phyloP scores from a whole-genome alignment of 306 rosid genomes.

The Dalbergia cultrata region DNA sequence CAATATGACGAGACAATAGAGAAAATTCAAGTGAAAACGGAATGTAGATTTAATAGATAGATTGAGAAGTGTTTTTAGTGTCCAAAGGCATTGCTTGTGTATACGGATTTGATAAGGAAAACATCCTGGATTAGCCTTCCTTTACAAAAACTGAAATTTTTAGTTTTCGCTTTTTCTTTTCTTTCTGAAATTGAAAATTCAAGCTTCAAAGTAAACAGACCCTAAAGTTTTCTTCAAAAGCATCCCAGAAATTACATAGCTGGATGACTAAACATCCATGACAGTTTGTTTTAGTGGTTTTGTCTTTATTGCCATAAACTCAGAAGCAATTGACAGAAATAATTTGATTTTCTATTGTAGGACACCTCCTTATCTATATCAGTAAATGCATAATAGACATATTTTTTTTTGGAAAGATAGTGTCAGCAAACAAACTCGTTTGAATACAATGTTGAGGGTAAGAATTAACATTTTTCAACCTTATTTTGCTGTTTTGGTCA shows the following conservation, averaged over 20 bases:
- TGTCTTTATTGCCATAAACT: not conserved
- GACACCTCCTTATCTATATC: not conserved
- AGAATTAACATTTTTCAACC: not conserved
- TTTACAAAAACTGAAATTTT: too few species aligned
- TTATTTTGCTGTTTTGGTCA: constrained; percentile 5
- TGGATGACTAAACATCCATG: not conserved
- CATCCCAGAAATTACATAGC: not conserved
- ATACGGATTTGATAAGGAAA: not conserved
- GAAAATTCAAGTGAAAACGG: too few species aligned
- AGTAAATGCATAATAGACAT: not conserved
- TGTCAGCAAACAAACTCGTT: not conserved
- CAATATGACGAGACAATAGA: too few species aligned
- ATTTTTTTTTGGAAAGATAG: not conserved
- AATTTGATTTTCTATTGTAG: not conserved
- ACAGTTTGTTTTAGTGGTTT: not conserved
- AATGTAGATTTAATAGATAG: too few species aligned
- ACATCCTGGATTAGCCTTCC: not conserved
- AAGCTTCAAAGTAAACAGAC: not conserved
- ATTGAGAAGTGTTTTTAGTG: too few species aligned
- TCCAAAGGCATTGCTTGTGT: not conserved
- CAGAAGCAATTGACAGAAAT: not conserved
- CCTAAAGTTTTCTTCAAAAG: not conserved
- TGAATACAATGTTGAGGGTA: not conserved
- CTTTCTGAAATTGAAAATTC: too few species aligned
- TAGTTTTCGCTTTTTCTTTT: too few species aligned